Base-by-base conservation (phyloP, 805 yeast species). In the Starmerella potacharoeniae region DNA sequence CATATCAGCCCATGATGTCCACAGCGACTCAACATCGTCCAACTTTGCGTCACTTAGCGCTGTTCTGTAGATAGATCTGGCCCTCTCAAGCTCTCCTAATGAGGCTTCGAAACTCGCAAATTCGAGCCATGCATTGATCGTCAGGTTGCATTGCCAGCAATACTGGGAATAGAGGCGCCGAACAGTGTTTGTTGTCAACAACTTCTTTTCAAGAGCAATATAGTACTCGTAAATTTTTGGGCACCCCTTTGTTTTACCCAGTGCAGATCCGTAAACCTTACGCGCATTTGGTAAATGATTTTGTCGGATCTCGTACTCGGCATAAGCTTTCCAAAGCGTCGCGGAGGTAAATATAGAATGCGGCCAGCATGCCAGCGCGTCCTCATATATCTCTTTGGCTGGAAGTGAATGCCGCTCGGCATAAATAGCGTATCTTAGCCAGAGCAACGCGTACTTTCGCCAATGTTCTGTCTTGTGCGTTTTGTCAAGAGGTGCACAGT, bases 171-270 rank as follows among this genome's bases (percentile, higher is more conserved):
- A 88, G 3, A 93, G 64, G 65, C 72, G 80, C 35, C 97, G 71
- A 7, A 84, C 89, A 37, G 96, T 70, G 57, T 84, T 95, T 73
- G 85, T 85, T 62, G 89, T 93, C 39, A 84, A 85, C 47, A 90
- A 66, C 52, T 74, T 71, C 40, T 71, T 72, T 65, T 91, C 97
- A 37, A 89, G 60, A 1, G 70, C 72, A 48, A 91, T 82, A 68
- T 93, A 93, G 57, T 73, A 74, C 58, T 71, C 72, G 64, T 83
- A 81, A 0, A 86, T 68, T 52, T 78, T 79, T 1, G 69, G 71
- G 40, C 61, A 33, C 5, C 52, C 53, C 0, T 62, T 60, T 45
- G 78, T 75, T 47, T 74, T 69, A 0, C 95, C 97, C 17, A 91
- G 73, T 0, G 86, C 77, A 50, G 76, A 72, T 0, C 96, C 96